Evolutionary conservation across 2,329 filamentous ascomycete species (phyloP), one percentile per base, ranked within the genome.

Genomic region (Lasiodiplodia sp.): DNA sequence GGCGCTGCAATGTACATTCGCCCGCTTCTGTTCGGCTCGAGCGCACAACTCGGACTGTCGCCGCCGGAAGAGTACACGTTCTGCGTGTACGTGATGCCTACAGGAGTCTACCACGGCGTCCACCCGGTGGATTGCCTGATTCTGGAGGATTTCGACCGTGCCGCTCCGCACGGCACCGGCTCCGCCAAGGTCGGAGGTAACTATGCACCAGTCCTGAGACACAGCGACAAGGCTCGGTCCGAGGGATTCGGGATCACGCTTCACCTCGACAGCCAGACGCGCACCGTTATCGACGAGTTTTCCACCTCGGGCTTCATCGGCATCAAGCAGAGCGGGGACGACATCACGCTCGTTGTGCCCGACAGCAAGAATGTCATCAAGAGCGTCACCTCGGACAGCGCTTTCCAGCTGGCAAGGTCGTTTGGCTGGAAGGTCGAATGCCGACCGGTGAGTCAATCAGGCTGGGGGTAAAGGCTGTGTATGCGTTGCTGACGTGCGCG

Each of bases 131-230:
- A 92, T 75, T 93, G 92, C 1, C 83, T 97, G 66, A 92, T 98
- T 69, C 86, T 98, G 2, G 95, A 98, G 75, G 91, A 96, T 37
- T 98, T 98, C 78, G 95, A 98, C 80, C 92, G 95, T 37, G 88
- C 94, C 0, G 95, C 95, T n/a, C 95, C 96, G 0, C 89, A 94
- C 74, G 95, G 95, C 0, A 96, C 92, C 0, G 95, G 95, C 0
- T 90, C 89, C 71, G 95, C 93, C n/a, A 98, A 98, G 82, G 87
- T 98, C 3, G 95, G 96, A 31, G 96, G 95, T 16, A 98, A 98
- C 82, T 98, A 98, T 78, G 95, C 94, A 11, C 95, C 95, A 2
- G 95, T 98, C 5, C 82, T 98, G 75, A 86, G 92, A 68, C 94
- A 93, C 86, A 96, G 92, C 76, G 94, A 97, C 74, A 90, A 87